A percentile compares a stretch with the other conserved stretches of the same genome.
phyloP scores from a whole-genome alignment of 805 yeast genomes.

The Sugiyamaella floridensis region DNA sequence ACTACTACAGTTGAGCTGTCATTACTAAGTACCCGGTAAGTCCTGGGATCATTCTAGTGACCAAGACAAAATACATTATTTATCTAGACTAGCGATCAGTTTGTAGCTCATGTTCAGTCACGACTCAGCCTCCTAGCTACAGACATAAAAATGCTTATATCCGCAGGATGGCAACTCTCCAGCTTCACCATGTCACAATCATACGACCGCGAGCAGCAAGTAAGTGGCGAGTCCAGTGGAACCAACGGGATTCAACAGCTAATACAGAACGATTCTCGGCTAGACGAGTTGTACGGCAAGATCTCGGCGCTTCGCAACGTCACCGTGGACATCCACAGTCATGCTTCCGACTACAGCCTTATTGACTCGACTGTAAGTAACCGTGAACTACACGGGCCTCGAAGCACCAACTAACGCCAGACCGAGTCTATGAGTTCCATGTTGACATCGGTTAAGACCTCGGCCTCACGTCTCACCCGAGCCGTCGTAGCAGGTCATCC shows the following conservation, averaged over 20 bases:
- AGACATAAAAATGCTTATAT: not conserved
- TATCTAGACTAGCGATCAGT: not conserved
- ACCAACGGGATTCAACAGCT: not conserved
- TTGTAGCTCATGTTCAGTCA: too few species aligned
- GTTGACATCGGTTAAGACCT: constrained; percentile 42
- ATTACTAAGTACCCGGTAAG: not conserved
- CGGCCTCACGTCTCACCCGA: constrained; percentile 47
- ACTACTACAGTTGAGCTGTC: constrained; percentile 3
- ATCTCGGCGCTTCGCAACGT: constrained; percentile 56
- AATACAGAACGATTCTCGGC: constrained; percentile 52
- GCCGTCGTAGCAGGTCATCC: constrained; percentile 53
- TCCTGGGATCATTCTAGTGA: too few species aligned
- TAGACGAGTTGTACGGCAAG: constrained; percentile 59
- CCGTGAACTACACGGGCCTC: not conserved
- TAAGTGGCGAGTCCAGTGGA: not conserved
- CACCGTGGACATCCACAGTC: constrained; percentile 60
- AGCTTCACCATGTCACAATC: constrained; percentile 9
- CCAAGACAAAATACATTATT: not conserved
- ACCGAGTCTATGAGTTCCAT: constrained; percentile 48
- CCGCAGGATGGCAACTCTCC: not conserved
- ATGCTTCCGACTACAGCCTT: constrained; percentile 45
- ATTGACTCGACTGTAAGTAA: constrained; percentile 34
- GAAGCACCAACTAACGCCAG: constrained; percentile 19
- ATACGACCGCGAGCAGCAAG: constrained; percentile 11
- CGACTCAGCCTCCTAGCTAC: not conserved